These are phyloP conservation scores for Nadsonia fulvescens DNA, from an alignment of 805 yeast genomes.

Conservation along the genomic window DNA sequence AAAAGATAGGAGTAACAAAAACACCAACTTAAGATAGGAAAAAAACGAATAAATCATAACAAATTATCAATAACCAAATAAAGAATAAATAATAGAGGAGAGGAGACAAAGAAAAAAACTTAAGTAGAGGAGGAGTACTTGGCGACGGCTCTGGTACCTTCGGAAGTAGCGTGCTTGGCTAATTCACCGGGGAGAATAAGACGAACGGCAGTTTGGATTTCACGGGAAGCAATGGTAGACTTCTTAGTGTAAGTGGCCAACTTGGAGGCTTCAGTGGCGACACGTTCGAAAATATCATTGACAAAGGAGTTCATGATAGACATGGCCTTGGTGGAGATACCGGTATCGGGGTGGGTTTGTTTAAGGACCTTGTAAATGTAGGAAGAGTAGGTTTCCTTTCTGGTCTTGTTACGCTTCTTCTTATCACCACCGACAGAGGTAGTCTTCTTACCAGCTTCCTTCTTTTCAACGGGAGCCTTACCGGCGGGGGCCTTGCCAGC, in stretches of 20 bases:
- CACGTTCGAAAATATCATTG: slow-evolving; percentile 94
- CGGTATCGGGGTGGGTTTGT: slow-evolving; percentile 99
- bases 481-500: slow-evolving; percentile 53
- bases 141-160: slow-evolving; percentile 97
- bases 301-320: slow-evolving; percentile 97
- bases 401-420: slow-evolving; percentile 86
- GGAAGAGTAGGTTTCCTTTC: slow-evolving; percentile 96
- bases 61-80: too few species aligned
- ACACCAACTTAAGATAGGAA: too few species aligned
- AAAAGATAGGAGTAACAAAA: too few species aligned
- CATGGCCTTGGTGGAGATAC: slow-evolving; percentile 98
- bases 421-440: slow-evolving; percentile 58
- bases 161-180: slow-evolving; percentile 96
- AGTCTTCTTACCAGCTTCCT: slow-evolving; percentile 78
- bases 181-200: slow-evolving; percentile 96
- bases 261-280: slow-evolving; percentile 94
- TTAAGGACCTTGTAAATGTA: slow-evolving; percentile 96
- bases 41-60: too few species aligned
- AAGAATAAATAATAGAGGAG: too few species aligned
- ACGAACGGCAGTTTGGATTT: slow-evolving; percentile 97
- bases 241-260: slow-evolving; percentile 97
- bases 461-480: slow-evolving; percentile 94
- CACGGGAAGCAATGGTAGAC: slow-evolving; percentile 95
- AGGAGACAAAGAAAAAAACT: slow-evolving; percentile 8
- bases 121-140: slow-evolving; percentile 75